Base-by-base conservation (phyloP, 2,329 filamentous ascomycete species). In the Aspergillus persii region DNA sequence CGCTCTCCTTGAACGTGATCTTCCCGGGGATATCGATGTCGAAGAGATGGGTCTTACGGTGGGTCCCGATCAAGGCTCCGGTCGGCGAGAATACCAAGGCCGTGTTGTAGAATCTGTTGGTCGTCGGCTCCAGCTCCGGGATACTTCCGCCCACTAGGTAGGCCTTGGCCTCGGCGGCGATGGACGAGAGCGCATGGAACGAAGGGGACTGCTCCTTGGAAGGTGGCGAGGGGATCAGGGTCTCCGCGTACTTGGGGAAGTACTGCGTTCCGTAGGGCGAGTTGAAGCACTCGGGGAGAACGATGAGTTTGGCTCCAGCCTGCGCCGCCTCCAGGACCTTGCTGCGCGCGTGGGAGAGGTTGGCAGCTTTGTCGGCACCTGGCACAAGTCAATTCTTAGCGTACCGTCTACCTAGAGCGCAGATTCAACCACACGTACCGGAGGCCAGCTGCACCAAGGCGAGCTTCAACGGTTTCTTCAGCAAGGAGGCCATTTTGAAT, bases 211-310 rank as follows among this genome's bases (percentile, higher is more conserved):
- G 85, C 50, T 86, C 83, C 61, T 80, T 74, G 3, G 87, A 80
- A 0, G 92, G 91, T 30, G 92, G 91, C 3, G 87, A 89, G 0
- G 92, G 91, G 1, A 85, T 81, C n/a, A 98, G 87, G 1, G 86
- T 89, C 78, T 99, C 95, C 66, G 95, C 93, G 76, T 98, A 98
- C 61, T 88, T 85, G 56, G 93, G 89, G 79, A 99, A 99, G 82
- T 89, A 93, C 71, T 92, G 84, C 66, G 88, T 92, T 66, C 95
- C 95, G 77, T 99, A 99, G 8, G 95, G 95, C 47, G 91, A 96
- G 81, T 99, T 99, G 86, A 99, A 99, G 83, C 95, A 99, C 80
- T 99, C 95, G 39, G 95, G 95, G 18, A 99, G 85, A 36, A 98
- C 92, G 65, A 98, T 88, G 60, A 99, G 87, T 58, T 90, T 87